Evolutionary conservation across 805 yeast species (phyloP).

Genomic region (Myxozyma udenii): DNA sequence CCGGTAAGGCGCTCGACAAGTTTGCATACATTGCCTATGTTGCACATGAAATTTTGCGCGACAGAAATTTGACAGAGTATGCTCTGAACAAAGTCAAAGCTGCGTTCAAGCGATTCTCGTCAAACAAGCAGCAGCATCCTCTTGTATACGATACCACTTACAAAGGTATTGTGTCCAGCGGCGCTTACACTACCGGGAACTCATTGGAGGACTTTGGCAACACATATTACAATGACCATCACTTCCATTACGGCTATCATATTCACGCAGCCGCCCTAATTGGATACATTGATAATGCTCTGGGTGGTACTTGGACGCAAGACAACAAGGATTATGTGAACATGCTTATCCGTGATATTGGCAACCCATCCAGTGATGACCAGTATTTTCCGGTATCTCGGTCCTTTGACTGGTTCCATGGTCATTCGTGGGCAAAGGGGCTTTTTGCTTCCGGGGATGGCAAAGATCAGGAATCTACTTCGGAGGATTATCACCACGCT

Average conservation of each 20-base stretch:
- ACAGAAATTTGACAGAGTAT: constrained; percentile 49
- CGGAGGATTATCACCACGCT: constrained; percentile 69
- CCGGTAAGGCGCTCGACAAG: constrained; percentile 86
- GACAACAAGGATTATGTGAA: constrained; percentile 56
- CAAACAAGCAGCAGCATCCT: constrained; percentile 68
- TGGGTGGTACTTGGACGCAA: constrained; percentile 55
- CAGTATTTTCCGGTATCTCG: constrained; percentile 67
- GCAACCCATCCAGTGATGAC: constrained; percentile 51
- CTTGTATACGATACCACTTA: constrained; percentile 60
- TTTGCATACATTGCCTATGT: constrained; percentile 83
- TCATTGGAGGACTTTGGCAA: constrained; percentile 69
- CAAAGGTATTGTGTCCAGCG: constrained; percentile 59
- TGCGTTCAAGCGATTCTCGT: constrained; percentile 66
- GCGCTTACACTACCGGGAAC: constrained; percentile 34
- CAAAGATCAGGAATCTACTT: constrained; percentile 65
- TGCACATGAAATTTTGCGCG: constrained; percentile 61
- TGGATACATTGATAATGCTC: constrained; percentile 57
- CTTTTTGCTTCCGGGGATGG: constrained; percentile 62
- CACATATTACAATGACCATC: constrained; percentile 79
- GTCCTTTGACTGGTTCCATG: constrained; percentile 67
- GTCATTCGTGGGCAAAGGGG: constrained; percentile 77
- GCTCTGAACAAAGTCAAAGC: constrained; percentile 58
- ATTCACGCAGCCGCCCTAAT: constrained; percentile 79
- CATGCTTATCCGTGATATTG: constrained; percentile 61
- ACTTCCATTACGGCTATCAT: constrained; percentile 82